phyloP scores from a whole-genome alignment of 345 rosid genomes.

The Orychophragmus violaceus region DNA sequence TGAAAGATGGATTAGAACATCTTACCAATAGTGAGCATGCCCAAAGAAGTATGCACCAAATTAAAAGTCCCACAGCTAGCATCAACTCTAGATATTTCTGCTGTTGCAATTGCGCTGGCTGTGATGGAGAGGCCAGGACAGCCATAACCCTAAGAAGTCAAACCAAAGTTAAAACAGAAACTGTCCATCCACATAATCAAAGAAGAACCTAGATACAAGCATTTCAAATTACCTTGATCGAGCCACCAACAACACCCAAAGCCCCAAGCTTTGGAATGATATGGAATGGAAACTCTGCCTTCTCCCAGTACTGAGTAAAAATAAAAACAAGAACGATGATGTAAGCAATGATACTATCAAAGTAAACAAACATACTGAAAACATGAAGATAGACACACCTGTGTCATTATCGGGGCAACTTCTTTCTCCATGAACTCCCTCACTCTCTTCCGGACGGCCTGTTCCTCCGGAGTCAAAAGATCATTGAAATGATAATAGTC shows the following conservation, averaged over 20 bases:
- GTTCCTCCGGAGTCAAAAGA: constrained; percentile 74
- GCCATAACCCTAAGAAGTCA: constrained; percentile 66
- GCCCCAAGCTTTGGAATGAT: constrained; percentile 70
- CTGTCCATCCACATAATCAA: neutral
- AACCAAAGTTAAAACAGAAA: neutral
- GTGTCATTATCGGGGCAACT: constrained; percentile 82
- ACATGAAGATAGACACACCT: constrained; percentile 40
- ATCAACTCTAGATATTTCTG: constrained; percentile 95
- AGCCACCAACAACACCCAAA: constrained; percentile 66
- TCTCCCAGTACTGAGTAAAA: constrained; percentile 81
- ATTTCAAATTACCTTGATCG: constrained; percentile 63
- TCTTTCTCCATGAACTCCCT: constrained; percentile 86
- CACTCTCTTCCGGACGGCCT: constrained; percentile 54
- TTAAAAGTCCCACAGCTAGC: constrained; percentile 87
- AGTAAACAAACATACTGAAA: neutral
- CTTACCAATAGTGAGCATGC: constrained; percentile 94
- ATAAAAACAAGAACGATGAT: neutral
- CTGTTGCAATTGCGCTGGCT: constrained; percentile 55
- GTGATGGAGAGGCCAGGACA: constrained; percentile 86
- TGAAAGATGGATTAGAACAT: constrained; percentile 7
- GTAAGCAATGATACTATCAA: neutral
- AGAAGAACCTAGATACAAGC: neutral
- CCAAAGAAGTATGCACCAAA: constrained; percentile 85
- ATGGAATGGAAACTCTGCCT: constrained; percentile 91
- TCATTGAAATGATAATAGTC: constrained; percentile 80